A percentile compares a stretch with the other conserved stretches of the same genome.
phyloP scores from a whole-genome alignment of 2,329 filamentous ascomycete species.

The Diaporthe vaccinii region DNA sequence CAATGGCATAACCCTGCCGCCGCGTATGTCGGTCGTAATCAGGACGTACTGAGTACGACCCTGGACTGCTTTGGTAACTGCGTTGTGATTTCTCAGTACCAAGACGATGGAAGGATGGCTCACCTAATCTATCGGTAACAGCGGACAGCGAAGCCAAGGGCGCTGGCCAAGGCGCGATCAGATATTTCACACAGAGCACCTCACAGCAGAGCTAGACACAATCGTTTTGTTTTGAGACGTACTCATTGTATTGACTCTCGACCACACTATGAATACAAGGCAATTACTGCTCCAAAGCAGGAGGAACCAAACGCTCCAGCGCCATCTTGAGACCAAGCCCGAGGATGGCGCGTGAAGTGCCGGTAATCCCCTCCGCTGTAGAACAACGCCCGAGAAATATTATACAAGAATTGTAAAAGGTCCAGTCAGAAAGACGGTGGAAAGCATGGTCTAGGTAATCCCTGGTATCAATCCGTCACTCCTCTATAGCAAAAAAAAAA shows the following conservation, averaged over 20 bases:
- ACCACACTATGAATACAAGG: conserved; percentile 36
- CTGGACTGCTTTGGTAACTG: too few species aligned
- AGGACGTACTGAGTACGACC: neutral
- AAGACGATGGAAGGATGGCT: neutral
- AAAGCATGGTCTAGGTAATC: conserved; percentile 17
- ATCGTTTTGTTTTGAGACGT: conserved; percentile 18
- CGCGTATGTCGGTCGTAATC: neutral
- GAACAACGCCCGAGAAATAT: conserved; percentile 32
- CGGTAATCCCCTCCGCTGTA: neutral
- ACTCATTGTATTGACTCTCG: conserved; percentile 36
- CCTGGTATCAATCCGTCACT: conserved; percentile 26
- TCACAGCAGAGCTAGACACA: neutral
- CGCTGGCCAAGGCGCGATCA: neutral
- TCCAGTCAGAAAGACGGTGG: conserved; percentile 27
- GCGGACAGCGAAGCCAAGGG: neutral
- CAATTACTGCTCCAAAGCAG: conserved; percentile 1
- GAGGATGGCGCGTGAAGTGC: neutral
- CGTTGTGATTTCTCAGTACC: too few species aligned
- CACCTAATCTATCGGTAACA: conserved; percentile 9
- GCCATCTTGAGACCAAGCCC: conserved; percentile 21
- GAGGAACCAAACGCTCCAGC: neutral
- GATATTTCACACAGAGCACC: neutral
- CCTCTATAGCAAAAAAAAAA: neutral
- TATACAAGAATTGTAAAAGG: conserved; percentile 38
- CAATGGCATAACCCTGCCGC: neutral